Conservation (phyloP, 768 basidiomycete genomes). For the Hortiboletus flavorubellus region DNA sequence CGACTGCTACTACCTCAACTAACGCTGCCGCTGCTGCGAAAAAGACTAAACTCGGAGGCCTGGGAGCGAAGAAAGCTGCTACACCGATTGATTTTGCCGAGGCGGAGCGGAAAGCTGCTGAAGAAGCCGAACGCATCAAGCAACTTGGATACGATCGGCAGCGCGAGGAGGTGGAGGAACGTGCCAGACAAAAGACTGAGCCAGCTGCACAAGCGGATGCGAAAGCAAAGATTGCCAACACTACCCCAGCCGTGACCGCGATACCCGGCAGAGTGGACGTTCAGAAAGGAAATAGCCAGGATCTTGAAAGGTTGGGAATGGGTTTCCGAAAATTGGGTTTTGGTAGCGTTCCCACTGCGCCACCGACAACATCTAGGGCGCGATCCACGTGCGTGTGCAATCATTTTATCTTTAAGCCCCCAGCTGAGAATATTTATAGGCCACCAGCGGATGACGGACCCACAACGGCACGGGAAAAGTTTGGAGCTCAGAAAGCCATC, state of each 20-base stretch:
- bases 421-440: constrained; percentile 13
- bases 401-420: background rate
- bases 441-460: constrained; percentile 53
- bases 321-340: constrained; percentile 81
- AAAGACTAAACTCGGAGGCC: constrained; percentile 68
- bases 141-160: constrained; percentile 89
- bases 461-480: constrained; percentile 85
- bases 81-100: constrained; percentile 88
- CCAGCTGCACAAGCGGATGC: constrained; percentile 32
- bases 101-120: constrained; percentile 84
- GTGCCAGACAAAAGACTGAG: constrained; percentile 60
- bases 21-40: constrained; percentile 40
- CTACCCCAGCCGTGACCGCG: constrained; percentile 22
- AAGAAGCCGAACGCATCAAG: constrained; percentile 90
- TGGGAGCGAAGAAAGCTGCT: constrained; percentile 86
- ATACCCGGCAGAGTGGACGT: constrained; percentile 30
- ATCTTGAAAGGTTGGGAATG: constrained; percentile 58
- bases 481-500: constrained; percentile 91
- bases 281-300: constrained; percentile 43
- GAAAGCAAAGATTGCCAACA: constrained; percentile 29
- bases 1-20: constrained; percentile 28
- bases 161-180: constrained; percentile 81
- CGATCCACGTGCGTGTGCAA: constrained; percentile 33
- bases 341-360: constrained; percentile 69
- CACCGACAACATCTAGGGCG: constrained; percentile 50